phyloP scores from a whole-genome alignment of 371 early-diverging fungal species.

The Gilbertella persicaria region DNA sequence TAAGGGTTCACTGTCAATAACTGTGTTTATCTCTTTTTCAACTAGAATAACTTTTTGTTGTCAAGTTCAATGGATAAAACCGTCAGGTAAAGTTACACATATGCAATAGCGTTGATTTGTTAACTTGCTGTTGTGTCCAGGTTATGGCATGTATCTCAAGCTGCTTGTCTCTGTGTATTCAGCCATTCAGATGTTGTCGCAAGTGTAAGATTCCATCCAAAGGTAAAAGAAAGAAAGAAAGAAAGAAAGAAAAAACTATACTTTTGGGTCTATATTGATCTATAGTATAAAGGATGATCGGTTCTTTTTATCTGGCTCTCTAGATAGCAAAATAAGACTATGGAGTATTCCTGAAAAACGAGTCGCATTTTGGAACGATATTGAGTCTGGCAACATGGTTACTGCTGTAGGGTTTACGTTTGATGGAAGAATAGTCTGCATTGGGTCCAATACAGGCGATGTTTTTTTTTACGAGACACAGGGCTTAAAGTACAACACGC shows the following conservation, averaged over 20 bases:
- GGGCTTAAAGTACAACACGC: constrained; percentile 78
- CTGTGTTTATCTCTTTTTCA: too few species aligned
- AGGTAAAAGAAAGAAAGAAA: constrained; percentile 42
- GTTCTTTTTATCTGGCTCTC: constrained; percentile 77
- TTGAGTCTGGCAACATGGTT: constrained; percentile 64
- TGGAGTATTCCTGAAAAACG: constrained; percentile 84
- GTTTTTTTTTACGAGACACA: constrained; percentile 80
- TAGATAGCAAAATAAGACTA: constrained; percentile 77
- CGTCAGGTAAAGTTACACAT: constrained; percentile 50
- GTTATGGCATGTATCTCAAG: constrained; percentile 78
- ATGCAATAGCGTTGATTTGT: neutral
- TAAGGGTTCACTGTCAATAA: too few species aligned
- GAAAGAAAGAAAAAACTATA: neutral
- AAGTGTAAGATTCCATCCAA: constrained; percentile 81
- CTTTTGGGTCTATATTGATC: too few species aligned
- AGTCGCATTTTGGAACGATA: constrained; percentile 75
- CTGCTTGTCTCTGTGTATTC: constrained; percentile 78
- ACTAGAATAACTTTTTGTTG: constrained; percentile 74
- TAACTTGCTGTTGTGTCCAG: constrained; percentile 31
- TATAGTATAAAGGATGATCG: constrained; percentile 68
- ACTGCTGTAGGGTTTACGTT: constrained; percentile 80
- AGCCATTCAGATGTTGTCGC: constrained; percentile 79
- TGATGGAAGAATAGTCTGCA: constrained; percentile 70
- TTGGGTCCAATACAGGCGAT: constrained; percentile 79
- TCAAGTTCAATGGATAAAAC: constrained; percentile 86